A percentile compares a stretch with the other conserved stretches of the same genome.
Evolutionary conservation across 2,329 filamentous ascomycete species (phyloP).

Genomic region (Curvularia sp.): DNA sequence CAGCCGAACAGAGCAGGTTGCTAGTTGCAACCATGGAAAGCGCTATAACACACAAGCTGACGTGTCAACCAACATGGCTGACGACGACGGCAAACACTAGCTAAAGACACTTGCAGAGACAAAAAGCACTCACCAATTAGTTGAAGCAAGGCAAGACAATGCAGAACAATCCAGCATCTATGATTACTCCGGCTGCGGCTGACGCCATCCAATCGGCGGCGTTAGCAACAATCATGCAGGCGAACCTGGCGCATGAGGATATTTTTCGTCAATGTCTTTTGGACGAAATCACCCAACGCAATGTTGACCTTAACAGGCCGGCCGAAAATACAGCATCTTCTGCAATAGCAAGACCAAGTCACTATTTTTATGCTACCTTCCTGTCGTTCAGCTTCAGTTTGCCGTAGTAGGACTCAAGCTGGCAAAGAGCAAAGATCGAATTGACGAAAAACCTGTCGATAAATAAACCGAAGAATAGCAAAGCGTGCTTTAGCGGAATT

Average conservation of each 20-base stretch:
- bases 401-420: neutral
- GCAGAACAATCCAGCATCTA: no score
- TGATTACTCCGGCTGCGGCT: neutral
- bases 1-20: no score
- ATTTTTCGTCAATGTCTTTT: neutral
- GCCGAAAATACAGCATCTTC: neutral
- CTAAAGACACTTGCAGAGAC: no score
- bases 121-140: no score
- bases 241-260: neutral
- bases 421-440: neutral
- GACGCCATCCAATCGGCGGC: conserved; percentile 3
- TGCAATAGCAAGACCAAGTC: neutral
- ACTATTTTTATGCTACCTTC: neutral
- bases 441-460: neutral
- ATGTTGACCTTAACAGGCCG: neutral
- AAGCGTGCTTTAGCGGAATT: neutral
- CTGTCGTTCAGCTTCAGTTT: neutral
- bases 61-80: no score
- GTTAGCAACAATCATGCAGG: neutral
- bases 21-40: no score
- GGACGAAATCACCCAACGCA: neutral
- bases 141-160: no score
- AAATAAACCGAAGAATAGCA: neutral
- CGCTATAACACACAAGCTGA: no score
- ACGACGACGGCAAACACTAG: no score